Evolutionary conservation across 306 rosid genomes (phyloP), one percentile per base, ranked within the genome.

Genomic region (Inga laurina): DNA sequence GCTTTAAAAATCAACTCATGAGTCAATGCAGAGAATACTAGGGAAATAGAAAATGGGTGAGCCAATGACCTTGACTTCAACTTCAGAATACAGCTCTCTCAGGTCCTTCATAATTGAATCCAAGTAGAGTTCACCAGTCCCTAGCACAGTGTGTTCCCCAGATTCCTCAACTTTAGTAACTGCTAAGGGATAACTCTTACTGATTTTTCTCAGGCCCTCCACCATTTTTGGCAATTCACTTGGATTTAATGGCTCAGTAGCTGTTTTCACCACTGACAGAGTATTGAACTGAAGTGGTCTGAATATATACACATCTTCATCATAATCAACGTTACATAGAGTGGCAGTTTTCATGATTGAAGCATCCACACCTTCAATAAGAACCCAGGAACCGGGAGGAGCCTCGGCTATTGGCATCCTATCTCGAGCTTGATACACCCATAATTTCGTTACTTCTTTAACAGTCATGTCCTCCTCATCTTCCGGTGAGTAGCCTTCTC

Each of bases 91-190:
- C 35, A 96, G 97, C 84, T 96, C 99, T 88, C 98, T 91, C 59
- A 94, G 93, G 89, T 96, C 99, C 93, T 96, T 96, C 99, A 94
- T 94, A 70, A 96, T 94, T 77, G 99, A 96, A 92, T 96, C 99
- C 89, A 94, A 89, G 93, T 96, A 96, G 84, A 96, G 93, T 87
- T 96, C 99, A 70, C 99, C 98, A 22, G 98, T 94, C 66, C 99
- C 99, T 82, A 96, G 79, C 76, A 96, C 90, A 18, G 99, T 96
- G 88, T 96, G 99, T 76, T 96, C 99, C 79, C 99, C 99, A 65
- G 99, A 96, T 82, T 96, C 99, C 92, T 94, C 98, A 52, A 96
- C 99, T 88, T 96, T 96, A 62, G 99, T 96, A 57, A 96, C 92
- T 62, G 99, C 98, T 75, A 96, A 87, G 74, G 99, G 99, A 88